Evolutionary conservation across 129 eudicot species (phyloP).

Genomic region (Daucus carota): DH1_v3.0 NC_030386.2:31648501-31649000

Average conservation of each 20-base stretch:
- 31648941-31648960: background rate
- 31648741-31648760: background rate
- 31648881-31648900: background rate
- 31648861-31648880: background rate
- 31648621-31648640: background rate
- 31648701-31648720: background rate
- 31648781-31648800: background rate
- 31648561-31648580: background rate
- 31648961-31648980: background rate
- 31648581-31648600: background rate
- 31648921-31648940: background rate
- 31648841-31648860: background rate
- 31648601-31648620: background rate
- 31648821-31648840: background rate
- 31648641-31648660: background rate
- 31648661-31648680: slow-evolving; percentile 1
- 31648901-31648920: background rate
- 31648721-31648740: background rate
- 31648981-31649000: background rate
- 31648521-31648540: background rate
- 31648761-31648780: background rate
- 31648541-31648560: slow-evolving; percentile 3
- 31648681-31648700: background rate
- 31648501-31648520: background rate
- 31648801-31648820: background rate